Base-by-base conservation (phyloP, 1,284 basidiomycete species). In the Apiotrichum mycotoxinovorans region DNA sequence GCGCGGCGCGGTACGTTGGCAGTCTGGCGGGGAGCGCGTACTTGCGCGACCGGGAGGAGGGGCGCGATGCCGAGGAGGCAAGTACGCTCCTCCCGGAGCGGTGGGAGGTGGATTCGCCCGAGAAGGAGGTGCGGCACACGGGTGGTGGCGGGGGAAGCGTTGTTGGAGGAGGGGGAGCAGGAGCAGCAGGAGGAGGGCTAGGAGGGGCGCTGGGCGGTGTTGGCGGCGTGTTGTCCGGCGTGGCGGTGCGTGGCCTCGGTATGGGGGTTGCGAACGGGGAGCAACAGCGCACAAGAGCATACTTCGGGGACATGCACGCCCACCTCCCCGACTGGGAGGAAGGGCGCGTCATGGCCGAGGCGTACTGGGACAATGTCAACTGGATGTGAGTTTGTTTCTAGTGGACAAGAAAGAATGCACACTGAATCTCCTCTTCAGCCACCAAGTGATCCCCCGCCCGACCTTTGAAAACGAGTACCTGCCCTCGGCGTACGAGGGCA, bases 281-380 rank as follows among this genome's bases (percentile, higher is more conserved):
- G n/a, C n/a, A n/a, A n/a, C n/a, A n/a, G n/a, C n/a, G n/a, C n/a
- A 38, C 37, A 18, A 18, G 4, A 18, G 18, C n/a, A 30, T 23
- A 41, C 23, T 15, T 43, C 12, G 27, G 20, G 1, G 51, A 52
- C 50, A 20, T 51, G 63, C 46, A 40, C 22, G 12, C 26, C 4
- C 49, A 8, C 26, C 56, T 78, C 23, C 76, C 76, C 1, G 66
- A 70, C 33, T 76, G 74, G 68, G 70, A 74, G 3, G 70, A 74
- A 54, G 74, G 70, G 2, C 58, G 62, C 48, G 54, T 44, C 15
- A 54, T 75, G 52, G 63, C 66, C 27, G 63, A 67, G 57, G 69
- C 62, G 30, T 78, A 76, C 51, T 76, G 72, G 72, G 70, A 75
- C 51, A 72, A 78, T 53, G 75, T 76, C n/a, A 71, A 72, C 56